These are phyloP conservation scores for Torulaspora indica DNA, from an alignment of 805 yeast genomes.

Conservation along the genomic window DNA sequence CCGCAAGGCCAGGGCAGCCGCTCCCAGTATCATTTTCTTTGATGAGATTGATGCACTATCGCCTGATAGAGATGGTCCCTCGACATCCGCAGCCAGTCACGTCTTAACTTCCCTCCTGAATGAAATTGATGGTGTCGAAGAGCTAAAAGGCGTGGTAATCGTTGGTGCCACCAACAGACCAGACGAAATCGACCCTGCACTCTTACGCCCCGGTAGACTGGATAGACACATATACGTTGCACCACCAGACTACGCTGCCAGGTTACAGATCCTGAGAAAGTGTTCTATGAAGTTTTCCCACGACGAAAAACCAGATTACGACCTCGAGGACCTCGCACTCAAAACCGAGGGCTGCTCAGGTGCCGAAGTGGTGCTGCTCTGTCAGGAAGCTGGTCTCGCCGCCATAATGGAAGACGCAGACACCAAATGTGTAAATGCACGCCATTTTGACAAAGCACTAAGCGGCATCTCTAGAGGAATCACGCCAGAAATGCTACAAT, in stretches of 20 bases:
- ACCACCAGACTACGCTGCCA: conserved; percentile 82
- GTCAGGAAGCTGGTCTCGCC: conserved; percentile 94
- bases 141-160: conserved; percentile 84
- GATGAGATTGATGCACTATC: conserved; percentile 96
- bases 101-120: conserved; percentile 86
- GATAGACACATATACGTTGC: conserved; percentile 90
- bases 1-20: conserved; percentile 88
- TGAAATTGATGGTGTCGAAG: conserved; percentile 97
- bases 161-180: conserved; percentile 98
- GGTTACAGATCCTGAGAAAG: conserved; percentile 71
- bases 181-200: conserved; percentile 85
- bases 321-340: conserved; percentile 50
- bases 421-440: conserved; percentile 48
- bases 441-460: conserved; percentile 72
- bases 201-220: conserved; percentile 90
- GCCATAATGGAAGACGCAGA: conserved; percentile 78
- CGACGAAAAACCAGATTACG: conserved; percentile 39
- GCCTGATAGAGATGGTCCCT: conserved; percentile 59
- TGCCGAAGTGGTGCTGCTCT: conserved; percentile 84
- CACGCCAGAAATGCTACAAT: conserved; percentile 76
- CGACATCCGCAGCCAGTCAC: conserved; percentile 70
- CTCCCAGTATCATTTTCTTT: conserved; percentile 90
- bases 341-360: conserved; percentile 91
- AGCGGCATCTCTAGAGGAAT: conserved; percentile 69
- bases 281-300: conserved; percentile 62